These are phyloP conservation scores for Bathelium albidoporum DNA, from an alignment of 495 filamentous ascomycete genomes.

Conservation along the genomic window DNA sequence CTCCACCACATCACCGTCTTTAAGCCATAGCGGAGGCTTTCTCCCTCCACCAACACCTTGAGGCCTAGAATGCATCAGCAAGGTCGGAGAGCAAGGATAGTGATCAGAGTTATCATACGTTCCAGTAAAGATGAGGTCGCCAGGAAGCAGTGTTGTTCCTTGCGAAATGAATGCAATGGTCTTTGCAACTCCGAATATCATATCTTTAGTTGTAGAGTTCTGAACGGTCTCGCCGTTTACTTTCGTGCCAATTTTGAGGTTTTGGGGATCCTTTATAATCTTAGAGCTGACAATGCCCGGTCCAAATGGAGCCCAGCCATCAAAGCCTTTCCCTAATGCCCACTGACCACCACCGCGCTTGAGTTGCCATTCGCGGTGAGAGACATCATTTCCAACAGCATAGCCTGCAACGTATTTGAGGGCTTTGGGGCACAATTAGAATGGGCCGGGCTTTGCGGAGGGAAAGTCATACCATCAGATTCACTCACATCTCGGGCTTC, in stretches of 20 bases:
- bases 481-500: slow-evolving; percentile 38
- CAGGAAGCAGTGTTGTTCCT: slow-evolving; percentile 27
- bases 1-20: slow-evolving; percentile 50
- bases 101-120: slow-evolving; percentile 14
- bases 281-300: slow-evolving; percentile 29
- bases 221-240: slow-evolving; percentile 36
- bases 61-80: not conserved
- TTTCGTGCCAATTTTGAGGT: slow-evolving; percentile 29
- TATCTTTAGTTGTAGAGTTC: slow-evolving; percentile 27
- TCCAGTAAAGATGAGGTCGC: slow-evolving; percentile 29
- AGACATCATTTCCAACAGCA: slow-evolving; percentile 41
- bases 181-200: slow-evolving; percentile 31
- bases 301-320: slow-evolving; percentile 32
- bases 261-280: slow-evolving; percentile 22
- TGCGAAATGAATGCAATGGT: slow-evolving; percentile 25
- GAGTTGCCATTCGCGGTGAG: slow-evolving; percentile 38
- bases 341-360: slow-evolving; percentile 32
- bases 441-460: too few species aligned
- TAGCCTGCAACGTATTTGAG: slow-evolving; percentile 41
- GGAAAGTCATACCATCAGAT: slow-evolving; percentile 8
- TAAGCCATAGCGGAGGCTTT: slow-evolving; percentile 44
- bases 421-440: slow-evolving; percentile 16
- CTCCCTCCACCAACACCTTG: slow-evolving; percentile 40
- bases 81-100: not conserved
- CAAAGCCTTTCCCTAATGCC: slow-evolving; percentile 31